Base-by-base conservation (phyloP, 495 filamentous ascomycete species). In the Aspergillus diversus region DNA sequence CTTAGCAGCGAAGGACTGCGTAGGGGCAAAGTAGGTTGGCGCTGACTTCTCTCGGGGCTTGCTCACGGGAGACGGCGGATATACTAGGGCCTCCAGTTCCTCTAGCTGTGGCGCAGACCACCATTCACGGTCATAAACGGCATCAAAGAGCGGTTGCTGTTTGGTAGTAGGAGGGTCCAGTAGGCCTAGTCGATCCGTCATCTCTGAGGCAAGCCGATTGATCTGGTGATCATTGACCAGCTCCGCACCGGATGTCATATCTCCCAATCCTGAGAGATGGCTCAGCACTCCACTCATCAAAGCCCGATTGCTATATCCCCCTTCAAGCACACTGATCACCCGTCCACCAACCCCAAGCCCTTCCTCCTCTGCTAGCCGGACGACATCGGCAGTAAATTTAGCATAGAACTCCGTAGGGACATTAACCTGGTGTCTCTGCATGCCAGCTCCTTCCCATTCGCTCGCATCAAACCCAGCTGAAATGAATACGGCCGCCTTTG, bases 401-500 rank as follows among this genome's bases (percentile, higher is more conserved):
- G 96, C 94, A 73, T 97, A 99, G 72, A 99, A 99, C 34, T 92
- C 92, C 7, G 94, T 98, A 0, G 96, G 95, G 7, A 99, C 93
- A 74, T 97, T 95, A 60, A 96, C 92, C 55, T 88, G 87, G 75
- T 99, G 95, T 54, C 95, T 81, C 71, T 98, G 95, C 96, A 99
- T 98, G 2, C 89, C 91, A 4, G 80, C 72, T n/a, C 87, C 84
- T 73, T 99, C 95, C 86, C 90, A 93, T 70, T 98, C 91, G 68
- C 92, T 97, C 5, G 95, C 96, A 78, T 99, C 95, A 66, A 99
- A 99, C 0, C 95, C 95, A 1, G 95, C 94, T 35, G 92, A 97
- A 34, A 99, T 75, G 73, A 99, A 99, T 34, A 99, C 90, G 7
- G 93, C 93, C 7, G 89, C 92, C 68, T 87, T 92, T 35, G 92